Percentiles rank a stretch among this genome's conserved stretches.
Conservation (phyloP, 352 stramenopile genomes). For the Thraustochytrium sp. region DNA sequence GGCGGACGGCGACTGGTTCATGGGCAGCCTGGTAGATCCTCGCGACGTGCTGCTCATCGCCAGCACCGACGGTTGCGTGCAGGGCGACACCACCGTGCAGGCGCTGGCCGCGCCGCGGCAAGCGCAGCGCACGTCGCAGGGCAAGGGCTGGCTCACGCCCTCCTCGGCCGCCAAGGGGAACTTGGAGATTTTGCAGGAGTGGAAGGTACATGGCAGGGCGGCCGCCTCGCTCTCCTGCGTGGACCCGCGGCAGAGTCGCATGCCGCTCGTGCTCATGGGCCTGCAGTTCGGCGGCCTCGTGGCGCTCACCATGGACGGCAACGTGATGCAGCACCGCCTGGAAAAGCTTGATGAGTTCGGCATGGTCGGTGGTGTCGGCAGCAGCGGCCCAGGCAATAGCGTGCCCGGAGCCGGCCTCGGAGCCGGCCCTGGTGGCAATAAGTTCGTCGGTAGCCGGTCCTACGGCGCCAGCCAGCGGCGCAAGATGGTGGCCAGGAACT, state of each 20-base stretch:
- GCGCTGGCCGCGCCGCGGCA: background rate
- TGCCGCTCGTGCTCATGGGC: background rate
- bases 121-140: background rate
- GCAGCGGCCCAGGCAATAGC: too few species aligned
- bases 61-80: background rate
- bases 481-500: too few species aligned
- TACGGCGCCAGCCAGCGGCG: too few species aligned
- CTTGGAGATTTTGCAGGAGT: too few species aligned
- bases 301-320: background rate
- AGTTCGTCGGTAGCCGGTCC: too few species aligned
- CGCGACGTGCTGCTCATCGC: background rate
- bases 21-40: too few species aligned
- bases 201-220: too few species aligned
- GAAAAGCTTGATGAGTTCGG: background rate
- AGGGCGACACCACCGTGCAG: background rate
- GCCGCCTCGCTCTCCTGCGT: background rate
- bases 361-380: background rate
- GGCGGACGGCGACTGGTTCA: background rate
- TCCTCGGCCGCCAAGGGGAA: too few species aligned
- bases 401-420: too few species aligned
- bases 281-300: conserved; percentile 18
- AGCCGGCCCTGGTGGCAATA: too few species aligned
- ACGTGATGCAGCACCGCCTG: background rate
- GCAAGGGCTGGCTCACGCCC: too few species aligned
- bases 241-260: background rate